phyloP scores from a whole-genome alignment of 164 flowering plant species.

The Umbilicus rupestris region DNA sequence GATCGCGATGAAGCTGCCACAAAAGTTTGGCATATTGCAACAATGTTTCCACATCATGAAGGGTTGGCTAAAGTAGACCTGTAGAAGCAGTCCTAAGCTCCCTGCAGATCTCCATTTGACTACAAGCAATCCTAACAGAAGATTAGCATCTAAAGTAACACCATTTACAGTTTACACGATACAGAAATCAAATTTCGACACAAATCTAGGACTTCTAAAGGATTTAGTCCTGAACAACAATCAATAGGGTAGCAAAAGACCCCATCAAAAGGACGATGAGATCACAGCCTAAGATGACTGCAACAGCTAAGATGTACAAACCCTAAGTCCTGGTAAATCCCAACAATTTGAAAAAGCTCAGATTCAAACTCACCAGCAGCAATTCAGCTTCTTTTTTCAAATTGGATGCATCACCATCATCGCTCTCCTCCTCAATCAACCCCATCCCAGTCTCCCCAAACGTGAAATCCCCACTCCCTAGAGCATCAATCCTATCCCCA shows the following conservation, averaged over 20 bases:
- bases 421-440: conserved; percentile 8
- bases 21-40: conserved; percentile 36
- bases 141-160: not conserved
- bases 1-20: conserved; percentile 47
- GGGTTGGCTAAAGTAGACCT: conserved; percentile 40
- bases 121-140: conserved; percentile 12
- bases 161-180: too few relatives aligned
- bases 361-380: conserved; percentile 22
- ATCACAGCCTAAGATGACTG: too few relatives aligned
- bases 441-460: conserved; percentile 7
- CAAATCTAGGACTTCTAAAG: conserved; percentile 1
- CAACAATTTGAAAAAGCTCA: too few relatives aligned
- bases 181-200: not conserved
- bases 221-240: conserved; percentile 36
- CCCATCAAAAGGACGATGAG: too few relatives aligned
- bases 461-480: not conserved
- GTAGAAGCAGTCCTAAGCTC: conserved; percentile 45
- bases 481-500: conserved; percentile 6
- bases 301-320: too few relatives aligned
- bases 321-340: too few relatives aligned
- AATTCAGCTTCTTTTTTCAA: conserved; percentile 30
- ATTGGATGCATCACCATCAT: conserved; percentile 18
- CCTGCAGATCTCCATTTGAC: conserved; percentile 42
- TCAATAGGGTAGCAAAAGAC: not conserved
- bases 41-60: conserved; percentile 30